Base-by-base conservation (phyloP, 2,329 filamentous ascomycete species). In the Capronia coronata region DNA sequence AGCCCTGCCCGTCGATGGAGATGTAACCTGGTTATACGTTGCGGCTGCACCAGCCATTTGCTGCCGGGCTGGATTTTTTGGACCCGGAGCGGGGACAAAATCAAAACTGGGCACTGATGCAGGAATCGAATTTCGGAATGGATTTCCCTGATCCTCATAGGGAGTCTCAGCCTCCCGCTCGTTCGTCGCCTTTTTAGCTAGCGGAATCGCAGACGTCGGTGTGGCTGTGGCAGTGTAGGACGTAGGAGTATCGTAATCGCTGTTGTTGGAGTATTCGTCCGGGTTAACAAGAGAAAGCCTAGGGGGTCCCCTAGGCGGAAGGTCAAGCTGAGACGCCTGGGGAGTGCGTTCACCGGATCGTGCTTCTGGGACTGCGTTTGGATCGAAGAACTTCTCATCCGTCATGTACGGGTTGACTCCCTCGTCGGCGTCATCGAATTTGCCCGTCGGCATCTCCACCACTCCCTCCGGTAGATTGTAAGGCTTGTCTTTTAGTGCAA, bases 311-410 rank as follows among this genome's bases (percentile, higher is more conserved):
- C 47, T 42, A 13, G 29, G 41, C 3, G 25, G 14, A 3, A 52
- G 45, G 10, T 59, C 51, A 11, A 48, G 27, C 22, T 43, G 50
- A 16, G 55, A 56, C 5, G 19, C 23, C 18, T 40, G 42, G n/a
- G 54, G 46, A 5, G 47, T 52, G 25, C 51, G 48, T 5, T 52
- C 46, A 8, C 51, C 53, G 41, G 52, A 58, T 10, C 47, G 54
- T 21, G 27, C 39, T 13, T 52, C 48, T 27, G 46, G 51, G 40
- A 56, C 56, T 9, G 52, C 53, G 30, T 58, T 61, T n/a, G 57
- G 57, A 40, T 61, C 59, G 46, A 57, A 59, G 50, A 57, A 59
- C 29, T 59, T 61, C 22, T 57, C 57, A 29, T 61, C 59, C 1
- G 56, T 56, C 32, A 58, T 34, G 34, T 58, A 58, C 1, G 56